Base-by-base conservation (phyloP, 352 stramenopile species). In the Globisporangium acanthophoron region DNA sequence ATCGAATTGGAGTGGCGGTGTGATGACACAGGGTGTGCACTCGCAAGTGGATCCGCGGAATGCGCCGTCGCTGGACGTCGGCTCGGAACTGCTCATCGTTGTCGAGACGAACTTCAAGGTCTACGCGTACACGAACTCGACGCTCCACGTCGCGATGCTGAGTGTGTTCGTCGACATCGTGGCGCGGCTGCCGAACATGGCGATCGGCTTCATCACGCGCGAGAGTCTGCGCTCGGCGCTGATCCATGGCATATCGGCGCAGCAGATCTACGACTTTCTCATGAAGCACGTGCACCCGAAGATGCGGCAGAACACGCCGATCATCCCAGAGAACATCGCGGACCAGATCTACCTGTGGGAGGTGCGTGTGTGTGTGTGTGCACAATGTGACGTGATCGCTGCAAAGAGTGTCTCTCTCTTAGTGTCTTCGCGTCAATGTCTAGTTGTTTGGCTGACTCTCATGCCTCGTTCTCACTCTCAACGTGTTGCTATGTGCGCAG, bases 81-180 rank as follows among this genome's bases (percentile, higher is more conserved):
- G 64, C 15, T 75, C 72, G 18, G 65, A 80, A 35, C 55, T 85
- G 46, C 66, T 74, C 15, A 77, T 96, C 44, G 86, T 96, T 29
- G 88, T 96, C 31, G 88, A 97, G 69, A 97, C 90, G 33, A 97
- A 97, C 61, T 97, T 96, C 65, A 94, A 97, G 69, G 67, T 96
- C 8, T 94, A 97, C 64, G 86, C 86, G 9, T 97, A 97, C 74
- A 96, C 90, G 20, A 67, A 73, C 35, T 96, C 87, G 27, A 90
- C 87, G 20, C 73, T 97, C 53, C 90, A 97, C 65, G 78, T 96
- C 39, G 89, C 87, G n/a, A 97, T 97, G 88, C 76, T 97, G 47
- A 92, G 74, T 57, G 85, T 97, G 47, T 97, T 97, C 62, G 79
- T 95, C 9, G 88, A 97, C 57, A 90, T 96, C 43, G 86, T 94